phyloP scores from a whole-genome alignment of 176 grass and related monocot species.

The Chloris gayana region DNA sequence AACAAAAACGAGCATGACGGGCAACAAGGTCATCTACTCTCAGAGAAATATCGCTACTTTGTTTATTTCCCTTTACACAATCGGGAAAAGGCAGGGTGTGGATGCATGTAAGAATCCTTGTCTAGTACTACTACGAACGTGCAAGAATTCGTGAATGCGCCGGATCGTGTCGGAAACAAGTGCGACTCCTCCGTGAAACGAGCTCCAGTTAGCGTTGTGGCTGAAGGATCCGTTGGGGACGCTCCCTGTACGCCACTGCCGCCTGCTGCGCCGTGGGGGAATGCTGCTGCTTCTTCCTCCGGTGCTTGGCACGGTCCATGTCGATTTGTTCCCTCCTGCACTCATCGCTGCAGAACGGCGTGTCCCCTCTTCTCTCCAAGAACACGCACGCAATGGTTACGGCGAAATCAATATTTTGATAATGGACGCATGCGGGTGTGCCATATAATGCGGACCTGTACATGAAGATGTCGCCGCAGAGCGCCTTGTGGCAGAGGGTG shows the following conservation, averaged over 20 bases:
- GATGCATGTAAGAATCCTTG: slow-evolving; percentile 28
- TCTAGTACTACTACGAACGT: not conserved
- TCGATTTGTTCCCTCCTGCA: slow-evolving; percentile 89
- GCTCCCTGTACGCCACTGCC: slow-evolving; percentile 30
- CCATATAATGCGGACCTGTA: slow-evolving; percentile 30
- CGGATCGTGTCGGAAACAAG: not conserved
- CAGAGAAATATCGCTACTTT: not conserved
- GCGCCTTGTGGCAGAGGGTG: slow-evolving; percentile 53
- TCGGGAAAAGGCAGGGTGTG: not conserved
- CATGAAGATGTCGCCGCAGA: slow-evolving; percentile 70
- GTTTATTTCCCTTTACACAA: not conserved
- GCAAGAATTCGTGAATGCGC: slow-evolving; percentile 30
- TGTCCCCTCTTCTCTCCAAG: slow-evolving; percentile 66
- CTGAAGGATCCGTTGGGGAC: slow-evolving; percentile 39
- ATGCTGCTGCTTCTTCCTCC: slow-evolving; percentile 57
- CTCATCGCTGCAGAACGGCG: slow-evolving; percentile 92
- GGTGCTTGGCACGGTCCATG: slow-evolving; percentile 48
- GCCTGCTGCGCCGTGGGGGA: slow-evolving; percentile 30
- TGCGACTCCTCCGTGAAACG: not conserved
- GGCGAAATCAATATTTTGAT: not conserved
- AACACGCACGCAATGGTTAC: not conserved
- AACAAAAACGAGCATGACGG: slow-evolving; percentile 14
- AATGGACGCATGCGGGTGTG: not conserved
- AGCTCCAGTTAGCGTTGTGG: slow-evolving; percentile 33
- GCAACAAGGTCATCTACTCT: not conserved